Evolutionary conservation across 768 basidiomycete genomes (phyloP), one percentile per base, ranked within the genome.

Genomic region (Dacryopinax primogenitus): DNA sequence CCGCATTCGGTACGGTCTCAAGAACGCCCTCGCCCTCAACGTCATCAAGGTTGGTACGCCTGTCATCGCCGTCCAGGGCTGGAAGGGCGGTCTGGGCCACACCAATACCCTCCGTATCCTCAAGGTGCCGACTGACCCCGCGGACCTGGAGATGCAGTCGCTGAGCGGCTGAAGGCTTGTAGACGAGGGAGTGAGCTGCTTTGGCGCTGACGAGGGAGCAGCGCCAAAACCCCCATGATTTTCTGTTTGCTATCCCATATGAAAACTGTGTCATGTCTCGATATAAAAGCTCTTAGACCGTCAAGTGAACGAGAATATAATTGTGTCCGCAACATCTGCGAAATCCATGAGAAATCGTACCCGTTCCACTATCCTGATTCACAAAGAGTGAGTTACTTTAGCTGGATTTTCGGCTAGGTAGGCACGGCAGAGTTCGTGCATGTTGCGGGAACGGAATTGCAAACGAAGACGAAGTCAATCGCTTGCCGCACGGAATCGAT

Each of bases 41-140:
- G 83, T 99, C 73, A 86, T 98, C 79, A 84, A 85, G 72, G 85
- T 91, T 36, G 90, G 92, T 64, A 86, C 86, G 63, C 91, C 93
- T 28, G 83, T 99, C 72, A 81, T 98, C 68, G 95, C 95, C 62
- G 88, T 99, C 3, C 96, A 98, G 76, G 96, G 96, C n/a, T 99
- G 95, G 95, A 95, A 93, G 79, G 91, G 93, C 45, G 96, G 96
- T 66, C 83, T 96, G 47, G 94, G 93, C 33, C 92, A 96, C 78
- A 94, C 92, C 69, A 93, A 94, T 80, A 92, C 90, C 13, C 79
- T 93, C 65, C 86, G 91, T 62, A 82, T 93, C 67, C 76, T 93
- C 70, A 84, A 84, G 39, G 91, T 92, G 47, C 91, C 91, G 18
- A 90, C 87, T 26, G 88, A 92, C 71, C 67, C 76, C 34, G 88